Base-by-base conservation (phyloP, 352 stramenopile species). In the Phytopythium sindhum region DNA sequence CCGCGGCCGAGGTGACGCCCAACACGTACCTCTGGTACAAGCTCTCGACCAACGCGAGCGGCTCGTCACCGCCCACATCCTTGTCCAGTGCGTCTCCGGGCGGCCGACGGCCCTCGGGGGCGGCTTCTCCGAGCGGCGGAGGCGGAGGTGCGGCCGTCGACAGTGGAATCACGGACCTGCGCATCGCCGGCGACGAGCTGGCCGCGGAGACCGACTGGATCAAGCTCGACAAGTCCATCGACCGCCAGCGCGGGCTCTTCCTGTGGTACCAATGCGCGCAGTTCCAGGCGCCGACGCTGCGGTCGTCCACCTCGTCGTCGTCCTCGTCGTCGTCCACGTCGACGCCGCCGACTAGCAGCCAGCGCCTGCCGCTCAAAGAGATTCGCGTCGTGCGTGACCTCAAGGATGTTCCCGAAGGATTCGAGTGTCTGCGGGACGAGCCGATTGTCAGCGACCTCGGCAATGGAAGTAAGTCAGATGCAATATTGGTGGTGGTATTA, bases 21-120 rank as follows among this genome's bases (percentile, higher is more conserved):
- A 70, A 78, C 56, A 96, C 88, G 63, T 96, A 82, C 69, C 84
- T 96, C 52, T 96, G 88, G 88, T 96, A 89, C 76, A 90, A 90
- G 53, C 61, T 73, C 53, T 68, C 75, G 12, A 64, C 59, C 35
- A 28, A 23, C 12, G 70, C 60, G 53, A 62, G 29, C n/a, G 44
- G 39, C 55, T 37, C 56, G 28, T 56, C 64, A 28, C 48, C 69
- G 39, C 59, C 57, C 23, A 42, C 39, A 53, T 55, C 44, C 19
- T 55, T 37, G 6, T 60, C 58, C 7, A 51, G 64, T 45, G 45
- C 54, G n/a, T 57, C 52, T 3, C 21, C 53, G 19, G 33, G 53
- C 29, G 64, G 66, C 28, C 61, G 61, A 24, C 60, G 63, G 9
- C n/a, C 48, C 7, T 57, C 24, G 7, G 44, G 50, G 10, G 31